Evolutionary conservation across 345 rosid genomes (phyloP), one percentile per base, ranked within the genome.

Genomic region (Turnera subulata): DNA sequence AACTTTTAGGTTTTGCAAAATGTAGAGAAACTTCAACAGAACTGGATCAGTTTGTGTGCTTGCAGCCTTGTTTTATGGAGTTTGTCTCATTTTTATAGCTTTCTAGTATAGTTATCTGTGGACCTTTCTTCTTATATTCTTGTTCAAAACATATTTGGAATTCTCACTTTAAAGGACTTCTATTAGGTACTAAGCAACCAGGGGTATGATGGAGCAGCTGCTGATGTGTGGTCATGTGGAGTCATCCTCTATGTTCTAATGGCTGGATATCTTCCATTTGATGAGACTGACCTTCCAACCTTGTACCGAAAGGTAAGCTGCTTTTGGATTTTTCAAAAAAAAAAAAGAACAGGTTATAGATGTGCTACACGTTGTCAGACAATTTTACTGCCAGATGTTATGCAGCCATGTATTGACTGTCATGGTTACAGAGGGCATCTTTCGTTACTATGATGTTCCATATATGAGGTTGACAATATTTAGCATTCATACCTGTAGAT

Each of bases 171-270:
- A 33, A 66, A 23, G 17, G 18, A 55, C 37, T 73, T 35, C 56
- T 26, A 25, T 68, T 66, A 83, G 93, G 88, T 85, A 23, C 81
- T 85, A 11, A 43, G 85, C 59, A 37, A 81, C 66, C 77, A 54
- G 32, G 97, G 96, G 55, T 93, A 93, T 67, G 82, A 82, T 66
- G 99, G 98, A 45, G 86, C 97, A 44, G 86, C 85, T 70, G 94
- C 98, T 45, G 99, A 89, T 57, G 51, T 89, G 50, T 93, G 99
- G 96, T 93, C 99, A 37, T 93, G 96, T 43, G 99, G 99, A 48
- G 97, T 92, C 22, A 79, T 92, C 66, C 91, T 92, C 61, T 92
- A 73, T 22, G 88, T 92, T 65, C 73, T 89, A 14, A 76, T 83
- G 89, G 97, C 97, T 63, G 99, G 97, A 22, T 81, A 70, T 80